Evolutionary conservation across 441 rosid genomes (phyloP).

Genomic region (Lepidium campestre): DNA sequence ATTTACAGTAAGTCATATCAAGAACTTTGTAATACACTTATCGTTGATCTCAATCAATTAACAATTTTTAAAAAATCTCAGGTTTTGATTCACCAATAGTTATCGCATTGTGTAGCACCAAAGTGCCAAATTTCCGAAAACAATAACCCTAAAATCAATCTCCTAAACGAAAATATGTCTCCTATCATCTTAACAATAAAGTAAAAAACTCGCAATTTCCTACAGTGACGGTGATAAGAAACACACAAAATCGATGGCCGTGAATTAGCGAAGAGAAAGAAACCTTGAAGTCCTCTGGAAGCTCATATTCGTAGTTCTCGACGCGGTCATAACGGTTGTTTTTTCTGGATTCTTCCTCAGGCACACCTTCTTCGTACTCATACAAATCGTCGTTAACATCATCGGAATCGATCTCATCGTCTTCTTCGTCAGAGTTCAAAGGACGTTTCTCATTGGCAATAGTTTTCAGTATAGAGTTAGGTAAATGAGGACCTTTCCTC

Average conservation of each 20-base stretch:
- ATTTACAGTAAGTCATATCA: not conserved
- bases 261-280: not conserved
- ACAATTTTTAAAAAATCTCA: not conserved
- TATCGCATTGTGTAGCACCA: not conserved
- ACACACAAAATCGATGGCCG: not conserved
- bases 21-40: no score
- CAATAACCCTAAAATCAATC: not conserved
- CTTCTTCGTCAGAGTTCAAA: slow-evolving; percentile 29
- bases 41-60: not conserved
- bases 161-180: not conserved
- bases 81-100: not conserved
- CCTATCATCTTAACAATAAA: not conserved
- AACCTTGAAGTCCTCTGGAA: slow-evolving; percentile 73
- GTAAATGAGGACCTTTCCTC: slow-evolving; percentile 63
- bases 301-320: slow-evolving; percentile 62
- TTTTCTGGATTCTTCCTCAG: slow-evolving; percentile 75
- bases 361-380: slow-evolving; percentile 74
- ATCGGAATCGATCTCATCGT: slow-evolving; percentile 38
- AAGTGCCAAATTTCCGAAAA: not conserved
- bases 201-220: not conserved
- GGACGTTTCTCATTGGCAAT: slow-evolving; percentile 35
- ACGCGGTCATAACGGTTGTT: slow-evolving; percentile 77
- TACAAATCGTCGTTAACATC: slow-evolving; percentile 50
- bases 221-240: not conserved
- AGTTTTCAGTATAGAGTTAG: slow-evolving; percentile 41